Evolutionary conservation across 2,329 filamentous ascomycete genomes (phyloP).

Genomic region (Sordariomycetes sp.): DNA sequence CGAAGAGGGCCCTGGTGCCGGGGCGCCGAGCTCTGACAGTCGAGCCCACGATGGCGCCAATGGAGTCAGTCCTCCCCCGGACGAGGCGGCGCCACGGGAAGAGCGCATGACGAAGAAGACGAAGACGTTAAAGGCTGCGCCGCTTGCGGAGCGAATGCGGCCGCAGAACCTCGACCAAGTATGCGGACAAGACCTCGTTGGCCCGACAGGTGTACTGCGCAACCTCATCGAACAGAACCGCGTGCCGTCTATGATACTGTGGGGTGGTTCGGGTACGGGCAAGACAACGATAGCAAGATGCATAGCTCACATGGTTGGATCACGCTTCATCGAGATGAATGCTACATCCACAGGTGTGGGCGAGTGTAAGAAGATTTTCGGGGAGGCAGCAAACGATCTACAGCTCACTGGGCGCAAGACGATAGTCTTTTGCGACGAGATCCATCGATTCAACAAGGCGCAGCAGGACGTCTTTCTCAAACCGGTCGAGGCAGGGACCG

Average conservation of each 20-base stretch:
- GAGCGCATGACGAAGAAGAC: constrained; percentile 44
- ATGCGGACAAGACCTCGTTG: constrained; percentile 85
- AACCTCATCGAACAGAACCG: constrained; percentile 77
- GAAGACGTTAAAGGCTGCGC: constrained; percentile 64
- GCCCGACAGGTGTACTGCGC: constrained; percentile 71
- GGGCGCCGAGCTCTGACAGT: not conserved
- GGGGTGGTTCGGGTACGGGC: constrained; percentile 73
- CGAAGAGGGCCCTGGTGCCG: constrained; percentile 41
- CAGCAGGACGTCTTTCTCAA: constrained; percentile 94
- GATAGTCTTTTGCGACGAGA: constrained; percentile 96
- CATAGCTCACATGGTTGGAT: constrained; percentile 73
- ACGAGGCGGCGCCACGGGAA: constrained; percentile 6
- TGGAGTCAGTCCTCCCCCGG: not conserved
- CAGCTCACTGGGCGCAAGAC: constrained; percentile 79
- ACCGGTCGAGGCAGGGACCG: constrained; percentile 81
- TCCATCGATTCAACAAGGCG: constrained; percentile 81
- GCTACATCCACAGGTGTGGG: constrained; percentile 80
- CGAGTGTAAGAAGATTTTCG: constrained; percentile 88
- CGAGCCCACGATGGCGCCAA: constrained; percentile 3
- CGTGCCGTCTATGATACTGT: constrained; percentile 92
- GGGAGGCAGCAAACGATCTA: constrained; percentile 73
- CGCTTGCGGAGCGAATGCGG: constrained; percentile 89
- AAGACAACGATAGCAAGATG: constrained; percentile 91
- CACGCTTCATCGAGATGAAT: constrained; percentile 91
- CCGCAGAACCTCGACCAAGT: constrained; percentile 78